phyloP scores from a whole-genome alignment of 2,329 filamentous ascomycete genomes.

The Pestalotiopsis sp. region DNA sequence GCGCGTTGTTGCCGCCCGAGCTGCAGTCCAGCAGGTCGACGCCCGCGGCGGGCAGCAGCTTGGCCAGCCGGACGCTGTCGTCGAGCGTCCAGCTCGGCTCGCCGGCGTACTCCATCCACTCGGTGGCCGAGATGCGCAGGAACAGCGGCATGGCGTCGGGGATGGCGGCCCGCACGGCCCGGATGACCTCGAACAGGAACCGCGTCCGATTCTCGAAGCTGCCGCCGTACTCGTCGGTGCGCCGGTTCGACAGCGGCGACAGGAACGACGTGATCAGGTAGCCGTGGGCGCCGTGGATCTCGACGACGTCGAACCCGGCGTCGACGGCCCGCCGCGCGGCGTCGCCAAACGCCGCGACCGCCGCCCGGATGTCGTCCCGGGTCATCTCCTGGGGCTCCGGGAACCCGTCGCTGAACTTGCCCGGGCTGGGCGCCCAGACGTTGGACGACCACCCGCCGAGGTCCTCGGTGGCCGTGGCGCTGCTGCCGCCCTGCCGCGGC shows the following conservation, averaged over 20 bases:
- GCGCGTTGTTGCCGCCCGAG: conserved; percentile 70
- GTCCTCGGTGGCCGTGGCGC: conserved; percentile 22
- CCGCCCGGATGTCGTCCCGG: conserved; percentile 34
- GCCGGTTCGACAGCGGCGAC: conserved; percentile 69
- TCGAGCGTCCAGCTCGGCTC: conserved; percentile 68
- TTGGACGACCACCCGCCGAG: conserved; percentile 49
- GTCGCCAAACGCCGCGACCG: conserved; percentile 38
- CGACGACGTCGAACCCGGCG: conserved; percentile 66
- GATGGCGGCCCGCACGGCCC: conserved; percentile 62
- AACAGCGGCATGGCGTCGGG: conserved; percentile 69
- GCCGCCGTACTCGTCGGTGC: conserved; percentile 70
- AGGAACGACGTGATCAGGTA: conserved; percentile 76
- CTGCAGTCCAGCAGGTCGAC: conserved; percentile 86
- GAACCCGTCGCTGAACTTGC: conserved; percentile 58
- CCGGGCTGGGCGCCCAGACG: conserved; percentile 53
- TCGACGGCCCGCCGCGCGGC: conserved; percentile 37
- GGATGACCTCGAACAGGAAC: conserved; percentile 68
- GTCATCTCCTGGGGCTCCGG: conserved; percentile 64
- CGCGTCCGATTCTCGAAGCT: conserved; percentile 73
- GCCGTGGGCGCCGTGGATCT: conserved; percentile 79
- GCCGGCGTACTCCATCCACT: conserved; percentile 65
- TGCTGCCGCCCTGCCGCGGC: conserved; percentile 25
- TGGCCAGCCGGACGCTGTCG: conserved; percentile 68
- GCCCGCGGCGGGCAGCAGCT: conserved; percentile 70
- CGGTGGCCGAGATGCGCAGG: conserved; percentile 68